phyloP scores from a whole-genome alignment of 2,329 filamentous ascomycete species.

The Botrytis fabae region DNA sequence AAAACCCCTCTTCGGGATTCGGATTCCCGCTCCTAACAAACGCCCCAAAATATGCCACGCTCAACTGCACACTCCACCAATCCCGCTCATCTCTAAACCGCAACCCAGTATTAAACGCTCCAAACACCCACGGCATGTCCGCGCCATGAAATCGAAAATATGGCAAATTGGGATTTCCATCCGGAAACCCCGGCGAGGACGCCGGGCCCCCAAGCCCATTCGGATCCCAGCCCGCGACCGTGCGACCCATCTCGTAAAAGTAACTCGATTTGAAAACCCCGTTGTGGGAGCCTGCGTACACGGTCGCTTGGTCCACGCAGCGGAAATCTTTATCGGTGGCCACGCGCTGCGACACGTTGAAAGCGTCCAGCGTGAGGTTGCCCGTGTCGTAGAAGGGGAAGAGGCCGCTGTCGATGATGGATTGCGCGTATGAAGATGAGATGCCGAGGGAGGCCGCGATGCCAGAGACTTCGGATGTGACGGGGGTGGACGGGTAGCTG shows the following conservation, averaged over 20 bases:
- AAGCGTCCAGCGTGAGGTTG: conserved; percentile 54
- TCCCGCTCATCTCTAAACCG: conserved; percentile 48
- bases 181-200: conserved; percentile 43
- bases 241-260: conserved; percentile 54
- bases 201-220: conserved; percentile 51
- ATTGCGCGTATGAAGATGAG: conserved; percentile 45
- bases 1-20: conserved; percentile 47
- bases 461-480: conserved; percentile 46
- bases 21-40: conserved; percentile 50
- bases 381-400: conserved; percentile 51
- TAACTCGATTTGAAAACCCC: conserved; percentile 49
- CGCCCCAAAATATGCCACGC: conserved; percentile 49
- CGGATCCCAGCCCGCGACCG: conserved; percentile 50
- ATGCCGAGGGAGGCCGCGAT: conserved; percentile 50
- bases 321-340: conserved; percentile 56
- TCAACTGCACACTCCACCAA: conserved; percentile 48
- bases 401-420: conserved; percentile 48
- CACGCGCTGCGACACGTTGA: conserved; percentile 54
- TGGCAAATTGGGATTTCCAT: conserved; percentile 51
- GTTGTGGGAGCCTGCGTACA: conserved; percentile 47
- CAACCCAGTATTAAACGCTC: conserved; percentile 40
- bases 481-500: conserved; percentile 47
- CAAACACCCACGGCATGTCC: conserved; percentile 50
- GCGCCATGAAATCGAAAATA: conserved; percentile 56
- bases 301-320: conserved; percentile 56